These are phyloP conservation scores for Rickenella mellea DNA, from an alignment of 768 basidiomycete genomes.

Conservation along the genomic window DNA sequence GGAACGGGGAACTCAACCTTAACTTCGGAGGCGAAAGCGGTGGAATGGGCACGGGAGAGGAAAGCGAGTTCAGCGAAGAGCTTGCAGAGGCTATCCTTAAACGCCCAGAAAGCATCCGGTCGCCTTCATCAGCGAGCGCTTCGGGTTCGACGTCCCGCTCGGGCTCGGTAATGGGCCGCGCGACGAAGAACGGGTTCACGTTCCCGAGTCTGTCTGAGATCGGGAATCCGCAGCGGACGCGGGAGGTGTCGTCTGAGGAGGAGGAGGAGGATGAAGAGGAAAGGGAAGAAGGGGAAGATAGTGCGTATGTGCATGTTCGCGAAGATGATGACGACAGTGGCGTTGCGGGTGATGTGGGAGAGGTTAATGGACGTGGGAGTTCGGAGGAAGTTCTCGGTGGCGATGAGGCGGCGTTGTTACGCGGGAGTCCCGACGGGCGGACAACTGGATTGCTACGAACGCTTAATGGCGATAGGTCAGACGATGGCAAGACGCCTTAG, in stretches of 20 bases:
- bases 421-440: too few species aligned
- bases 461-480: too few species aligned
- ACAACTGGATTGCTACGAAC: too few species aligned
- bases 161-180: neutral
- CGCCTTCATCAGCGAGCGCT: neutral
- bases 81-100: constrained; percentile 6
- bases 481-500: too few species aligned
- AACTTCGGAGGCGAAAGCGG: too few species aligned
- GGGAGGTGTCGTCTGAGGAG: neutral
- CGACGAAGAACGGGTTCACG: neutral
- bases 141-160: neutral
- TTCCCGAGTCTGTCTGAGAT: neutral
- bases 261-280: neutral
- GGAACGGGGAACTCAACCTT: too few species aligned
- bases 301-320: constrained; percentile 27
- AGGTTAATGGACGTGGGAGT: too few species aligned
- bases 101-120: constrained; percentile 2
- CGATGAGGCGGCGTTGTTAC: too few species aligned
- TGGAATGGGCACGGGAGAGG: neutral
- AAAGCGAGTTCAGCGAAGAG: neutral
- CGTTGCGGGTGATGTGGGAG: constrained; percentile 15
- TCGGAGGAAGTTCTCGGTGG: too few species aligned
- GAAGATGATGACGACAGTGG: constrained; percentile 24
- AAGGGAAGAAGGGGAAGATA: constrained; percentile 13
- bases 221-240: neutral